Evolutionary conservation across 768 basidiomycete species (phyloP), one percentile per base, ranked within the genome.

Genomic region (Galerina marginata): DNA sequence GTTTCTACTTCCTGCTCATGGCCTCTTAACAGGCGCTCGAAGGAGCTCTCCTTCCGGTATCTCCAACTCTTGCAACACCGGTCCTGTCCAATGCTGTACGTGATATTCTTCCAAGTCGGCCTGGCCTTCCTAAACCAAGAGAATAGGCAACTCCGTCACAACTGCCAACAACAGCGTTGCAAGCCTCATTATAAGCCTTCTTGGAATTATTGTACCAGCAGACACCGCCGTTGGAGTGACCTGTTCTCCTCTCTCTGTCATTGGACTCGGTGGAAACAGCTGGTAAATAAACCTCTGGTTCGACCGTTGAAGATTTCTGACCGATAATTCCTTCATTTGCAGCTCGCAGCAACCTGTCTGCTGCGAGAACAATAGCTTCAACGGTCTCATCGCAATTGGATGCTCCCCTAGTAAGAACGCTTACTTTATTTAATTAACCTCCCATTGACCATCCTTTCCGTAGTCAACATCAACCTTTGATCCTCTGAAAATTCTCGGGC

Each of bases 311-410:
- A 47, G 16, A 23, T 14, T 11, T 23, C 11, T 20, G 16, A 33
- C 23, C 25, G 14, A 47, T n/a, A 33, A 20, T 37, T 2, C 29
- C 1, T 37, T 20, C 20, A 20, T 4, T 15, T 20, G 14, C 51
- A 83, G 81, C 72, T 42, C 60, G 4, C 49, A 61, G 12, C 78
- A 83, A 63, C 70, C 80, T 10, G 78, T 83, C 44, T 85, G 83
- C 69, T 85, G 84, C 67, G 61, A 71, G 26, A 73, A 77, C 59
- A 81, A 83, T 61, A 60, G 65, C 46, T 82, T 76, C 69, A 76
- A 77, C 36, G 81, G 83, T 45, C 65, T 81, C 37, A 71, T 83
- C 54, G 75, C 71, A 7, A 62, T 81, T 55, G 81, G 79, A 6
- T 83, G 82, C 71, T 60, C 71, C 12, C 77, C 78, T 1, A 74